Conservation (phyloP, 768 basidiomycete genomes). For the Lentinus brumalis region DNA sequence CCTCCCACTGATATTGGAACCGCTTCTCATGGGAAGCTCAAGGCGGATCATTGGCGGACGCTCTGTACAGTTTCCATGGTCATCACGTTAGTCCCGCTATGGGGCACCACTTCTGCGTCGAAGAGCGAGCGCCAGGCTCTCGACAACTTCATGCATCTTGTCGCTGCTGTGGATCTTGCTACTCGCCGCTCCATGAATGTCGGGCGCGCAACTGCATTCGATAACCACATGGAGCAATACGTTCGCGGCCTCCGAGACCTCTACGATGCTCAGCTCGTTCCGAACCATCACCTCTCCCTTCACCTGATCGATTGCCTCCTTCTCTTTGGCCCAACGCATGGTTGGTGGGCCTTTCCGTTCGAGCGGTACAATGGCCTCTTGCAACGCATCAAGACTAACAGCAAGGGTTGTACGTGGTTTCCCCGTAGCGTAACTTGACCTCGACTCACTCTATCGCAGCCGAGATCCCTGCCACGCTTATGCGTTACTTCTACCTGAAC, state of each 20-base stretch:
- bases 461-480: no score
- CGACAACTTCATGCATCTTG: slow-evolving; percentile 32
- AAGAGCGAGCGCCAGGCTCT: slow-evolving; percentile 19
- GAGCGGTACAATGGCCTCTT: slow-evolving; percentile 33
- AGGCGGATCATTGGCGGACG: slow-evolving; percentile 35
- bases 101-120: slow-evolving; percentile 26
- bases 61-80: slow-evolving; percentile 35
- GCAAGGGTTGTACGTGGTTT: slow-evolving; percentile 8
- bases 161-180: slow-evolving; percentile 23
- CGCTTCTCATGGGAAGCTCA: slow-evolving; percentile 20
- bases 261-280: slow-evolving; percentile 29
- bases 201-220: slow-evolving; percentile 6
- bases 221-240: slow-evolving; percentile 21
- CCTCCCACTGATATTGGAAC: slow-evolving; percentile 18
- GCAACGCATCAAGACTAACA: slow-evolving; percentile 29
- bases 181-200: slow-evolving; percentile 12
- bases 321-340: slow-evolving; percentile 33
- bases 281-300: slow-evolving; percentile 35
- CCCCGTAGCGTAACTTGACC: no score
- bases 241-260: slow-evolving; percentile 21
- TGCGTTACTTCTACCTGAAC: no score
- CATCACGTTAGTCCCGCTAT: slow-evolving; percentile 38
- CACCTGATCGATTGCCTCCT: slow-evolving; percentile 32
- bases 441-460: no score
- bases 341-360: slow-evolving; percentile 29